Evolutionary conservation across 1,139 yeast genomes (phyloP).

Genomic region (Geotrichum fermentans): DNA sequence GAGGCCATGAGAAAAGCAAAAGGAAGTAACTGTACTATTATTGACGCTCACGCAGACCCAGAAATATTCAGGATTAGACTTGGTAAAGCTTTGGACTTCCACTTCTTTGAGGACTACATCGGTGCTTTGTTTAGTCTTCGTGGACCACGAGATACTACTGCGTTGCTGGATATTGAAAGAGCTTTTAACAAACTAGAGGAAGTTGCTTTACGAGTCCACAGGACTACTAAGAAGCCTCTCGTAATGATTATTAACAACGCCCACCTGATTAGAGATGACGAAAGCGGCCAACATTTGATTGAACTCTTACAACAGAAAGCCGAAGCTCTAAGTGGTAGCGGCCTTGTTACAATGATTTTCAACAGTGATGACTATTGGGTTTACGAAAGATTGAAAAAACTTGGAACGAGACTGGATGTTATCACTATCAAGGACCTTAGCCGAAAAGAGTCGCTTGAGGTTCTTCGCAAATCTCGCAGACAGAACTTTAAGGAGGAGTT

Average conservation of each 20-base stretch:
- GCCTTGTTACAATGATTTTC: conserved; percentile 69
- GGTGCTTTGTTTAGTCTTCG: conserved; percentile 77
- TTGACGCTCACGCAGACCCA: conserved; percentile 85
- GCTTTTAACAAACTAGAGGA: conserved; percentile 74
- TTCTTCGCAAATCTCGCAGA: conserved; percentile 51
- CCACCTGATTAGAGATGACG: conserved; percentile 68
- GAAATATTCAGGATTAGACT: conserved; percentile 73
- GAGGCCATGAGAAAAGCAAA: conserved; percentile 64
- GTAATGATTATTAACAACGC: conserved; percentile 68
- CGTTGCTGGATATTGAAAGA: conserved; percentile 73
- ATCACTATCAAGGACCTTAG: conserved; percentile 65
- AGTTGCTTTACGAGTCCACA: conserved; percentile 52
- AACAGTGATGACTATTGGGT: conserved; percentile 87
- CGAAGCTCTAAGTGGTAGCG: conserved; percentile 69
- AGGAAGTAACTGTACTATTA: conserved; percentile 62
- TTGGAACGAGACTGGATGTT: conserved; percentile 72
- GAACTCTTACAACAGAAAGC: conserved; percentile 82
- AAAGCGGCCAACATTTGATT: conserved; percentile 62
- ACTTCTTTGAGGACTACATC: conserved; percentile 73
- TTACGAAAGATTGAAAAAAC: conserved; percentile 65
- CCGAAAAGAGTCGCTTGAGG: conserved; percentile 52
- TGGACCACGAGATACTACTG: conserved; percentile 84
- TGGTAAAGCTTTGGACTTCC: conserved; percentile 70
- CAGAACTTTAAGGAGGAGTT: conserved; percentile 44
- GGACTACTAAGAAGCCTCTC: conserved; percentile 49